Percentiles rank a stretch among this genome's conserved stretches.
These are phyloP conservation scores for Austroboletus olivaceoglutinosus DNA, from an alignment of 1,284 basidiomycete genomes.

Conservation along the genomic window DNA sequence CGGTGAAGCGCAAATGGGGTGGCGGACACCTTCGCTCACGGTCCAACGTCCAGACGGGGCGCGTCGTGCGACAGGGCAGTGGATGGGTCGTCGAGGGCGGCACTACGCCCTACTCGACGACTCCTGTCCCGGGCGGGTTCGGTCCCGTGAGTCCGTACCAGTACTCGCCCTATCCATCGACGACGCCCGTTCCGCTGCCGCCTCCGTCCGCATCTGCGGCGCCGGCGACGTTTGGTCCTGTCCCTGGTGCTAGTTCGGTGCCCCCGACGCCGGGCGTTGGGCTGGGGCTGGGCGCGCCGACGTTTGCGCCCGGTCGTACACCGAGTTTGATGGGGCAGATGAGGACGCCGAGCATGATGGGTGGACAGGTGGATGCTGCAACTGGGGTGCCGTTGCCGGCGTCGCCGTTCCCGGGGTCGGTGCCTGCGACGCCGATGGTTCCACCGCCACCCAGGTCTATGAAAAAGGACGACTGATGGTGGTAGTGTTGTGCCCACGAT, in stretches of 20 bases:
- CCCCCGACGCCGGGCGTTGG: conserved; percentile 32
- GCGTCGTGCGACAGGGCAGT: conserved; percentile 40
- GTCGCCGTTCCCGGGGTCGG: conserved; percentile 23
- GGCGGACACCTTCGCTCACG: conserved; percentile 47
- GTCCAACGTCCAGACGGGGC: conserved; percentile 15
- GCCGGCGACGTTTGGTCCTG: neutral
- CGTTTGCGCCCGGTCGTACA: conserved; percentile 1
- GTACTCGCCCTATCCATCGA: conserved; percentile 32
- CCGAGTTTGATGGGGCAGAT: conserved; percentile 11
- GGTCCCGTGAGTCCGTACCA: conserved; percentile 34
- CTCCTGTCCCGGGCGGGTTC: conserved; percentile 37
- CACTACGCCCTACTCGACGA: conserved; percentile 23
- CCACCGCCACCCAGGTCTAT: conserved; percentile 25
- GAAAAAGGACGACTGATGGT: conserved; percentile 46
- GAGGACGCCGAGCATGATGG: conserved; percentile 8
- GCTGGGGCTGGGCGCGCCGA: conserved; percentile 35
- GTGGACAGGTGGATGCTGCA: conserved; percentile 10
- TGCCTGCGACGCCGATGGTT: conserved; percentile 16
- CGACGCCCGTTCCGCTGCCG: conserved; percentile 4
- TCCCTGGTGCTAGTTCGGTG: too few species aligned
- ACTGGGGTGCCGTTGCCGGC: conserved; percentile 14
- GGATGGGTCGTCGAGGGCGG: conserved; percentile 46
- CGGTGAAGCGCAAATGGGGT: conserved; percentile 49
- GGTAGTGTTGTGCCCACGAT: too few species aligned
- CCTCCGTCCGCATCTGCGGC: conserved; percentile 3